Evolutionary conservation across 148 eudicot genomes (phyloP).

Genomic region (Oxyria digyna): DNA sequence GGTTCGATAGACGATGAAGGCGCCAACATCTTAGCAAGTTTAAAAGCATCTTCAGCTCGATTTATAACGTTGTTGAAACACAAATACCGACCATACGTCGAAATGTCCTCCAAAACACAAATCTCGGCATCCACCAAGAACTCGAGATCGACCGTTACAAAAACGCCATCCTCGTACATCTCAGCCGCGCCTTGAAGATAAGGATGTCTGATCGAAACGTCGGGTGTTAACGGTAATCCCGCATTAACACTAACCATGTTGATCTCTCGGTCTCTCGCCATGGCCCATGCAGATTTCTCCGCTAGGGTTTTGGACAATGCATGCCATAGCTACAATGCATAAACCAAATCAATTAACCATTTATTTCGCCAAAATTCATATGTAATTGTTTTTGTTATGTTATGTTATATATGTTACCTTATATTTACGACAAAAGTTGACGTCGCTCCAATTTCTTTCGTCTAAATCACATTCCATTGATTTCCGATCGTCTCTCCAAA

Average conservation of each 20-base stretch:
- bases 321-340: constrained; percentile 63
- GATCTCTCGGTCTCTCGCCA: constrained; percentile 63
- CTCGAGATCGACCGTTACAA: constrained; percentile 40
- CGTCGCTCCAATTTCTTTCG: constrained; percentile 52
- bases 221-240: constrained; percentile 34
- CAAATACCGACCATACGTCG: constrained; percentile 52
- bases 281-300: constrained; percentile 73
- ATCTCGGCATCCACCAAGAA: constrained; percentile 45
- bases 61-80: constrained; percentile 54
- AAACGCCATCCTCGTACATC: constrained; percentile 59
- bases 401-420: constrained; percentile 27
- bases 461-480: constrained; percentile 19
- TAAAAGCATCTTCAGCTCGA: constrained; percentile 26
- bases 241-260: constrained; percentile 52
- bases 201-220: constrained; percentile 32
- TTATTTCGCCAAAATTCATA: too few species aligned
- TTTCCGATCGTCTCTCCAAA: constrained; percentile 46
- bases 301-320: constrained; percentile 54
- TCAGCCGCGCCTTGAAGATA: constrained; percentile 69
- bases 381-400: neutral
- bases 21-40: constrained; percentile 32
- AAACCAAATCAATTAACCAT: too few species aligned
- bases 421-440: constrained; percentile 38
- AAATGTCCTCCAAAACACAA: constrained; percentile 38
- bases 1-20: constrained; percentile 27